Evolutionary conservation across 2,329 filamentous ascomycete species (phyloP), one percentile per base, ranked within the genome.

Genomic region (Colletotrichum sp.): DNA sequence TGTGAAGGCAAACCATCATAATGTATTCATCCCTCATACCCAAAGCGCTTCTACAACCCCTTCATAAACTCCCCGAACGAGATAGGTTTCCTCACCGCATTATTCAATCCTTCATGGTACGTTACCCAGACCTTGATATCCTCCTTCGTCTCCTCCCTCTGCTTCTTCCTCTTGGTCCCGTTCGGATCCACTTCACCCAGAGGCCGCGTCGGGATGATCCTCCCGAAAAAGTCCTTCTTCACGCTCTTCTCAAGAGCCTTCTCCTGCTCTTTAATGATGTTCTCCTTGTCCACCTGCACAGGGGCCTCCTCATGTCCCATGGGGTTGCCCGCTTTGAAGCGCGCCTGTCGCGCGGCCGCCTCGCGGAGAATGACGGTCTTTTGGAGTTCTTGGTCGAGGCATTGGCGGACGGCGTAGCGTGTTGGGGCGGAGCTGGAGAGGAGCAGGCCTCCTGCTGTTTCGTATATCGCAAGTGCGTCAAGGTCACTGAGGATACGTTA

Each of bases 361-460:
- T 94, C 93, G 16, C 93, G 92, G 39, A 92, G 87, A 34, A 90
- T 86, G 15, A 93, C 90, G 64, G 95, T 93, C 81, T 94, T 95
- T 76, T 92, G 92, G 80, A 96, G 94, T 83, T 99, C 96, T 82
- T 97, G 95, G 81, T 98, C 96, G 2, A 99, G 90, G 10, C 98
- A 96, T 83, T 98, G 96, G 26, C 97, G 93, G 7, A 99, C 94
- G 2, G 96, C 96, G 81, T 95, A 99, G n/a, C 97, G 92, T 0
- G 95, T 95, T 0, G 95, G 95, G 1, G 92, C 92, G 12, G 92
- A 90, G 3, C 91, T 90, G 48, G 89, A 86, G 18, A 91, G 86
- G 3, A 88, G 80, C 6, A 89, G 86, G 6, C 91, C 86, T 3
- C 89, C 86, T 9, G 90, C 91, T 0, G 95, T 95, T 79, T 95